Evolutionary conservation across 768 basidiomycete species (phyloP).

Genomic region (Lentinula aciculospora): DNA sequence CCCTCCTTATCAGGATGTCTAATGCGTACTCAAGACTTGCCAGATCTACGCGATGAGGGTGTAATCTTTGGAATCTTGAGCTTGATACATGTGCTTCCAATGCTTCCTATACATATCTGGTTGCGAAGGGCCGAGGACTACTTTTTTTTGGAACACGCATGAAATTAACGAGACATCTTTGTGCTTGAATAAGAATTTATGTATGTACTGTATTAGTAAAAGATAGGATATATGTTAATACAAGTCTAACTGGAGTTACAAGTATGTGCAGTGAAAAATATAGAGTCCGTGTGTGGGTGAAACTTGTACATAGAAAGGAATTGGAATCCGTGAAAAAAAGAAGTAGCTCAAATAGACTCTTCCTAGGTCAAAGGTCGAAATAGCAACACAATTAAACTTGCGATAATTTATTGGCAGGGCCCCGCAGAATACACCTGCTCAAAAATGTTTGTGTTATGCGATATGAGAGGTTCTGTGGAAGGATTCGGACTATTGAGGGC

Average conservation of each 20-base stretch:
- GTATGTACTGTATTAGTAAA: neutral
- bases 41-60: neutral
- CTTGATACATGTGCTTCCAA: neutral
- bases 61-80: neutral
- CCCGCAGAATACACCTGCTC: neutral
- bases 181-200: neutral
- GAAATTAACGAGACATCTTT: neutral
- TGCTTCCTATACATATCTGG: neutral
- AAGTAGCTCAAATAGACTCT: too few species aligned
- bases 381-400: too few species aligned
- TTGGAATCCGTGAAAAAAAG: too few species aligned
- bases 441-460: neutral
- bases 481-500: neutral
- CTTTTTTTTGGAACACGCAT: neutral
- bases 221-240: neutral
- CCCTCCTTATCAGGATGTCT: slow-evolving; percentile 28
- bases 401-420: neutral
- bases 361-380: too few species aligned
- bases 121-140: neutral
- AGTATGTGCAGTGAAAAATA: neutral
- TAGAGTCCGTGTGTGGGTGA: too few species aligned
- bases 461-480: neutral
- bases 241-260: neutral
- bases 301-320: too few species aligned
- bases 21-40: neutral